phyloP scores from a whole-genome alignment of 2,329 filamentous ascomycete species.

The Stachybotrys chlorohalonatus region DNA sequence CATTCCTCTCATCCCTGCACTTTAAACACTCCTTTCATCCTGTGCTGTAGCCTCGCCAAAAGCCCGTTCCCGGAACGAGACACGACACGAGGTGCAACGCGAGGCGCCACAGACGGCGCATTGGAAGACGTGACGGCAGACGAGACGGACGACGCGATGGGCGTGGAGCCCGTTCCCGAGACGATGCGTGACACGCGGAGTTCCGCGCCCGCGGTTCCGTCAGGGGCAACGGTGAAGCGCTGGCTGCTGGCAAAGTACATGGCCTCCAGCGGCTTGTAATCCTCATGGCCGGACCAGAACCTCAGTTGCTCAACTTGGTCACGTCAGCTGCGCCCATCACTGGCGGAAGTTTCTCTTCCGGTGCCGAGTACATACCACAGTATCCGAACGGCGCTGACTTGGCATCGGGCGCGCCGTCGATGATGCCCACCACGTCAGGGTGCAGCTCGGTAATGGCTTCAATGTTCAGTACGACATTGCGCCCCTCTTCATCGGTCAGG shows the following conservation, averaged over 20 bases:
- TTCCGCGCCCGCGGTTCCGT: not conserved
- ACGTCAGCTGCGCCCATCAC: not conserved
- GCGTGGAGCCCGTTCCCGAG: not conserved
- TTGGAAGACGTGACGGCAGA: too few species aligned
- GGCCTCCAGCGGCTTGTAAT: not conserved
- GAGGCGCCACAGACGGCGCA: too few species aligned
- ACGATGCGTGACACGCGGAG: not conserved
- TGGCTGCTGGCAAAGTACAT: not conserved
- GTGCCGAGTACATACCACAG: not conserved
- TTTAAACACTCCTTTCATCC: too few species aligned
- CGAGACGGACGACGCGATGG: too few species aligned
- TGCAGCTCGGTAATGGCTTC: not conserved
- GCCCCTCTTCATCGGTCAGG: not conserved
- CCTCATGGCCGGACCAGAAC: not conserved
- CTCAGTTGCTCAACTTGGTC: not conserved
- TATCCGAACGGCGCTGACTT: constrained; percentile 1
- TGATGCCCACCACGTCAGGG: not conserved
- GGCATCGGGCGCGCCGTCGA: not conserved
- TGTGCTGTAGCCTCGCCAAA: too few species aligned
- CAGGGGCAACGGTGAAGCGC: not conserved
- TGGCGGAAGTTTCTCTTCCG: not conserved
- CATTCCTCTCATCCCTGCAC: too few species aligned
- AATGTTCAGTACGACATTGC: not conserved
- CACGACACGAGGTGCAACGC: too few species aligned
- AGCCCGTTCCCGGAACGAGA: too few species aligned